A percentile compares a stretch with the other conserved stretches of the same genome.
phyloP scores from a whole-genome alignment of 768 basidiomycete genomes.

The Daedalea quercina region DNA sequence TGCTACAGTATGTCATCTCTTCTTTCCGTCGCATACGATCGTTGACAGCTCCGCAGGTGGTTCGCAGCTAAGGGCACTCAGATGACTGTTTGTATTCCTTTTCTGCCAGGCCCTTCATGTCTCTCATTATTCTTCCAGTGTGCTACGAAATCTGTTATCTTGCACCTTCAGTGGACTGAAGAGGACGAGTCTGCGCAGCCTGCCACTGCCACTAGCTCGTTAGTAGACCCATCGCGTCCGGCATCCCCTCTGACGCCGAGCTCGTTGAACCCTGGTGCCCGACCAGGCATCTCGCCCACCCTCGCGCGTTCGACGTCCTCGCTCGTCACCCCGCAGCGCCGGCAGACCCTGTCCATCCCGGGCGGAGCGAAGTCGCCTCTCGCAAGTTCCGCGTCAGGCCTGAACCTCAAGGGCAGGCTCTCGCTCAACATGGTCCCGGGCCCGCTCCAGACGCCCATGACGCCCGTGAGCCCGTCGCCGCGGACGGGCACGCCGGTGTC shows the following conservation, averaged over 20 bases:
- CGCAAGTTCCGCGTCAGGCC: constrained; percentile 14
- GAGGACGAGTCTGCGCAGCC: constrained; percentile 31
- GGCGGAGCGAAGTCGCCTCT: constrained; percentile 27
- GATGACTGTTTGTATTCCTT: constrained; percentile 65
- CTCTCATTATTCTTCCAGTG: constrained; percentile 40
- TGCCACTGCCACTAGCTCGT: constrained; percentile 7
- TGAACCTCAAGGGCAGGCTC: constrained; percentile 28
- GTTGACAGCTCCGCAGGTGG: constrained; percentile 42
- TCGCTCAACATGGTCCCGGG: constrained; percentile 29
- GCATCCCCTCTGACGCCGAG: constrained; percentile 17
- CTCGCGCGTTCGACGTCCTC: constrained; percentile 51
- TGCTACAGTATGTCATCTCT: constrained; percentile 59
- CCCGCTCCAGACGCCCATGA: constrained; percentile 35
- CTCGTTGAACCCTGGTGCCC: constrained; percentile 17
- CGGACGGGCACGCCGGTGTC: constrained; percentile 28
- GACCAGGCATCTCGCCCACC: constrained; percentile 39
- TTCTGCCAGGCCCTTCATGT: background rate
- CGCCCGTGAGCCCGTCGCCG: constrained; percentile 34
- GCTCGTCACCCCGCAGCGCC: constrained; percentile 36
- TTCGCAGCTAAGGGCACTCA: constrained; percentile 86
- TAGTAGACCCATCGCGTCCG: constrained; percentile 13
- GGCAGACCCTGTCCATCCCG: constrained; percentile 21
- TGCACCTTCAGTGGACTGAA: constrained; percentile 85
- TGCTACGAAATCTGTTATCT: constrained; percentile 80
- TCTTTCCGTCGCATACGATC: background rate